phyloP scores from a whole-genome alignment of 108 stramenopile genomes.

The Cyclotella kingstonii region DNA sequence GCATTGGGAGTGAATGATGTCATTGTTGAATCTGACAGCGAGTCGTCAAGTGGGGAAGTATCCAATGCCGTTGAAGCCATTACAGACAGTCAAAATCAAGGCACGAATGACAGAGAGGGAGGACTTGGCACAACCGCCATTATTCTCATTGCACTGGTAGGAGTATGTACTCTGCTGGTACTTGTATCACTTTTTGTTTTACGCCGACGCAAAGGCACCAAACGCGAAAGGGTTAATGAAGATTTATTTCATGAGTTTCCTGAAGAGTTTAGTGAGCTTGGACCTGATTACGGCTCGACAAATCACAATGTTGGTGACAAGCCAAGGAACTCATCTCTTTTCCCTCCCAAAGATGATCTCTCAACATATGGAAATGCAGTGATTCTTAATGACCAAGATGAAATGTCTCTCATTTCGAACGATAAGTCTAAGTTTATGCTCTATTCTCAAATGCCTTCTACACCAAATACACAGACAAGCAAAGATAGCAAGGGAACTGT shows the following conservation, averaged over 20 bases:
- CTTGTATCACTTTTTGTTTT: background rate
- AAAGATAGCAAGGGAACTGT: constrained; percentile 18
- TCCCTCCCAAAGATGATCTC: background rate
- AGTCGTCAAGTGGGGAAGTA: background rate
- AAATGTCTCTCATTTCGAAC: constrained; percentile 23
- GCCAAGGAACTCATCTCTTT: background rate
- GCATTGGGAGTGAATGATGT: constrained; percentile 2
- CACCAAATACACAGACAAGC: constrained; percentile 6
- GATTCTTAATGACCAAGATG: constrained; percentile 32
- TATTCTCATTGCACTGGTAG: constrained; percentile 2
- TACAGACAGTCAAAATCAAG: constrained; percentile 3
- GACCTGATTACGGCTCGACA: background rate
- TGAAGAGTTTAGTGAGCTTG: constrained; percentile 4
- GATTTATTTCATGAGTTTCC: constrained; percentile 26
- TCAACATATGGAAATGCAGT: background rate
- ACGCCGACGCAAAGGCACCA: constrained; percentile 3
- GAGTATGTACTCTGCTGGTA: background rate
- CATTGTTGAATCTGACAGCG: constrained; percentile 6
- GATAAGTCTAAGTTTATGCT: constrained; percentile 1
- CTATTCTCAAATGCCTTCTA: background rate
- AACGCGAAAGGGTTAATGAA: background rate
- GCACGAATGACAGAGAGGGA: background rate
- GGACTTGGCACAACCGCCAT: constrained; percentile 8
- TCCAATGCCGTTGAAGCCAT: background rate
- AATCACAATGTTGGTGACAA: background rate